These are phyloP conservation scores for Pilaira anomala DNA, from an alignment of 192 early-diverging fungal species.

Conservation along the genomic window DNA sequence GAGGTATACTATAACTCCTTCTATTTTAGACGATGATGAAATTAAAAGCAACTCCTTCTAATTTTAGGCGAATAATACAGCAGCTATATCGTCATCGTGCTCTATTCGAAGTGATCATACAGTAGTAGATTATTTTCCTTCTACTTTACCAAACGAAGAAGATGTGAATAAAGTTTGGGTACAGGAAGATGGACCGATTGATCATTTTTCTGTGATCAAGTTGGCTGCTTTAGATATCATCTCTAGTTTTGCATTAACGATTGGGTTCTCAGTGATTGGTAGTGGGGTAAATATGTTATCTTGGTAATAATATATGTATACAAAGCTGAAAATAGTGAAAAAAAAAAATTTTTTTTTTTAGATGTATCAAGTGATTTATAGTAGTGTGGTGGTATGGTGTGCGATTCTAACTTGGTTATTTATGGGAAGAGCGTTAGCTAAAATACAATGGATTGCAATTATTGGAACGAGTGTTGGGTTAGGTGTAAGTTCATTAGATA, in stretches of 20 bases:
- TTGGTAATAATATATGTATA: slow-evolving; percentile 11
- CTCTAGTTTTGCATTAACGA: slow-evolving; percentile 50
- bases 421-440: slow-evolving; percentile 42
- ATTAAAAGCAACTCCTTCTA: too few species aligned
- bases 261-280: slow-evolving; percentile 56
- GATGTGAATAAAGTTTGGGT: slow-evolving; percentile 1
- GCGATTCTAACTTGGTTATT: slow-evolving; percentile 54
- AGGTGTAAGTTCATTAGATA: slow-evolving; percentile 48
- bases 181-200: slow-evolving; percentile 30
- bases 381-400: slow-evolving; percentile 61
- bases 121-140: slow-evolving; percentile 12
- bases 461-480: slow-evolving; percentile 52
- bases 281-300: slow-evolving; percentile 58
- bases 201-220: slow-evolving; percentile 30
- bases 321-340: slow-evolving; percentile 3
- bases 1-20: too few species aligned
- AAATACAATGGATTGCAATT: slow-evolving; percentile 51
- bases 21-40: too few species aligned
- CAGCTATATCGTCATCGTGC: too few species aligned
- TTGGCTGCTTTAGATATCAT: slow-evolving; percentile 46
- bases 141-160: slow-evolving; percentile 19
- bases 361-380: slow-evolving; percentile 64
- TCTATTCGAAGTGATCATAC: neutral
- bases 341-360: slow-evolving; percentile 15
- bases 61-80: too few species aligned